These are phyloP conservation scores for Daedaleopsis nitida DNA, from an alignment of 768 basidiomycete genomes.

Conservation along the genomic window DNA sequence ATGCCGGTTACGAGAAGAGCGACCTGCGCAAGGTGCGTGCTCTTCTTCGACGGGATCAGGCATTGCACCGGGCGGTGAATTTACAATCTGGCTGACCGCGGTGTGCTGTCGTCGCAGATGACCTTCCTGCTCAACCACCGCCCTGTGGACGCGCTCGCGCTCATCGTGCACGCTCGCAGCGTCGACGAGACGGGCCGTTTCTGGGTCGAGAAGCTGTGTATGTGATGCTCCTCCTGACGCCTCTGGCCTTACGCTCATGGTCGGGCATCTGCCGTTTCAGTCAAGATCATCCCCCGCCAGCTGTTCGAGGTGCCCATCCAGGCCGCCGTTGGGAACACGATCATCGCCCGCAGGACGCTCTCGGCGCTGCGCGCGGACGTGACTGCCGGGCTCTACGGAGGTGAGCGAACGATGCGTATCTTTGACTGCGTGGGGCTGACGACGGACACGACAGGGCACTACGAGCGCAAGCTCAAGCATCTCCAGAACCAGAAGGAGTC, in stretches of 20 bases:
- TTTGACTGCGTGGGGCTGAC: neutral
- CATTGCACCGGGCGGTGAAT: neutral
- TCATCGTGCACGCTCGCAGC: conserved; percentile 84
- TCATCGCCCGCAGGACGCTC: conserved; percentile 88
- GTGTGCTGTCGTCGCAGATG: conserved; percentile 56
- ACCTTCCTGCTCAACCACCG: conserved; percentile 86
- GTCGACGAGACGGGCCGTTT: conserved; percentile 72
- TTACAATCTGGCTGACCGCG: neutral
- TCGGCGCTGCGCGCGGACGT: conserved; percentile 89
- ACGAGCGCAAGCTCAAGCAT: conserved; percentile 91
- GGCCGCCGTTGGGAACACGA: conserved; percentile 82
- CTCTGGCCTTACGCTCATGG: neutral
- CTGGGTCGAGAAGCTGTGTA: conserved; percentile 94
- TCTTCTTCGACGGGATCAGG: neutral
- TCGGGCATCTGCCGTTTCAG: conserved; percentile 37
- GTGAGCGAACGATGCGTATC: conserved; percentile 35
- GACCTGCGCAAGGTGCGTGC: conserved; percentile 75
- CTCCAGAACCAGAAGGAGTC: conserved; percentile 91
- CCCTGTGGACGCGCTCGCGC: conserved; percentile 89
- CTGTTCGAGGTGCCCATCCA: conserved; percentile 96
- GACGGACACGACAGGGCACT: conserved; percentile 57
- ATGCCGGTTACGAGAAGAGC: conserved; percentile 83
- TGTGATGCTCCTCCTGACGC: conserved; percentile 29
- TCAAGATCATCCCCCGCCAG: conserved; percentile 91
- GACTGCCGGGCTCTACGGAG: conserved; percentile 92